Evolutionary conservation across 306 rosid species (phyloP), one percentile per base, ranked within the genome.

Genomic region (Trifolium subterraneum): DNA sequence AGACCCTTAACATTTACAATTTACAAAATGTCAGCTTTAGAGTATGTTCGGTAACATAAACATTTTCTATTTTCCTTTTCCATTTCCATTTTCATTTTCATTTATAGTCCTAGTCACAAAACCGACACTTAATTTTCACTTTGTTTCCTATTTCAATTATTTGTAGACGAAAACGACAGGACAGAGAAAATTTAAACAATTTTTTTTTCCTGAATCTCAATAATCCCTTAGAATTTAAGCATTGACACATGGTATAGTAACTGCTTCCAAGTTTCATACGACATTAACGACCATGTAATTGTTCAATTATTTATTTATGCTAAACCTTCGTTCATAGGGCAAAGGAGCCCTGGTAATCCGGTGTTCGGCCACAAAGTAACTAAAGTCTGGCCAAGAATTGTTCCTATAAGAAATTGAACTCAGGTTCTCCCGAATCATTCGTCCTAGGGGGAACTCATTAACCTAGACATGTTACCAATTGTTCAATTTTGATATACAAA

Each of bases 401-500:
- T 29, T 29, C 33, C 33, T 29, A 29, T 29, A 6, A 29, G 33
- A 29, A 29, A 29, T 29, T 4, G 33, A 29, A 29, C 33, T 29
- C 33, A 1, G 33, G 6, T 29, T 29, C 33, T 29, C 33, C 33
- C 0, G 33, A 29, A 29, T 4, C 33, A 29, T 29, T 4, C 5
- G 6, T 29, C 33, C 33, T 4, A 29, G 33, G 4, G 4, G 4
- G 4, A 29, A 29, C 33, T 29, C 33, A 29, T 29, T 29, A 29
- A 29, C 33, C 1, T 1, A 22, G 25, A 22, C 25, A 22, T 22
- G 25, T 5, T 29, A 29, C 33, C 3, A 20, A 16, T 18, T 59
- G 63, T 19, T 51, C 20, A 64, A 51, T 16, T 27, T 63, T 72
- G 14, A 25, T 27, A 68, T 54, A 25, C 19, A 48, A 64, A 56